Evolutionary conservation across 768 basidiomycete species (phyloP), one percentile per base, ranked within the genome.

Genomic region (Amanita phalloides): DNA sequence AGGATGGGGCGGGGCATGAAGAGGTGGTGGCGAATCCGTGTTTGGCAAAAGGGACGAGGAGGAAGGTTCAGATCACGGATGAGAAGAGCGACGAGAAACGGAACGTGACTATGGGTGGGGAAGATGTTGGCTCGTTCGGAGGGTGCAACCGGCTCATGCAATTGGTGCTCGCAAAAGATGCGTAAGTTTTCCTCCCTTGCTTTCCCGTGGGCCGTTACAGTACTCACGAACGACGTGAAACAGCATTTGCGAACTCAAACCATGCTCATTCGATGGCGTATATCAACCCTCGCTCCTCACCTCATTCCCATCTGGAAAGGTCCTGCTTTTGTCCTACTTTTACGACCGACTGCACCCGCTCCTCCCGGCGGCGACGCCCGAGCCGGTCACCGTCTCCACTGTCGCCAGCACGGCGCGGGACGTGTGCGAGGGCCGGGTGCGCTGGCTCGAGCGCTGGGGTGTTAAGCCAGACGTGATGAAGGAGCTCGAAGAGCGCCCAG

Each of bases 291-390:
- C 87, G 11, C 73, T 98, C 23, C 71, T 87, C 53, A 88, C 95
- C 55, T 84, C 90, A 8, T 97, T 97, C 78, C 79, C 86, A 1
- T 68, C 73, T 8, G 95, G 95, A 53, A 84, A 83, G 61, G 76
- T 95, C 55, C 78, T 95, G 25, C 79, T 95, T n/a, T 76, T 99
- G 1, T 96, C 93, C 21, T 99, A 98, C 75, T 99, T 98, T 71
- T 96, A 92, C 70, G 96, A 98, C 72, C 88, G 96, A 35, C 75
- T 95, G 53, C 68, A 74, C 25, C 95, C 93, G 0, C 78, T 99
- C 54, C 69, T 92, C 45, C 49, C 57, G 28, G 28, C 56, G 1
- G 51, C 65, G 8, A 26, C 56, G 7, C 21, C 43, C 1, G 28
- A 42, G 25, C 49, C 54, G 28, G 45, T 83, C 41, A 73, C 72